A percentile compares a stretch with the other conserved stretches of the same genome.
Evolutionary conservation across 2,329 filamentous ascomycete species (phyloP).

Genomic region (Pseudogymnoascus verrucosus): DNA sequence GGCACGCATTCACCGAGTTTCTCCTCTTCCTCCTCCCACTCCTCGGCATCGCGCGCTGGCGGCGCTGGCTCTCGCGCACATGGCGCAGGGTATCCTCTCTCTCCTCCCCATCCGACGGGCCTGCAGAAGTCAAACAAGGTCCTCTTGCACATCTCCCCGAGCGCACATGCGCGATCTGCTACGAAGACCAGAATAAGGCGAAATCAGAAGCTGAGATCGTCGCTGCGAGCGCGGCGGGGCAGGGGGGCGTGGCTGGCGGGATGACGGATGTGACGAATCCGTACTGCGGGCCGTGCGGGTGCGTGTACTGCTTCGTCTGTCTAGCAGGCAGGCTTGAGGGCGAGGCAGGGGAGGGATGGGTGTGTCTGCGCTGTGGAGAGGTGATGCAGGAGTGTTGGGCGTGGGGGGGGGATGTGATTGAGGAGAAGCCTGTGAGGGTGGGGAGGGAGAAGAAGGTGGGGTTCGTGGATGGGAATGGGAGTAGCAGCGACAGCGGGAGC

Average conservation of each 20-base stretch:
- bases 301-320: slow-evolving; percentile 94
- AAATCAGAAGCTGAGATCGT: slow-evolving; percentile 70
- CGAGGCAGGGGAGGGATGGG: slow-evolving; percentile 92
- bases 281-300: slow-evolving; percentile 85
- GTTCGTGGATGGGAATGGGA: slow-evolving; percentile 42
- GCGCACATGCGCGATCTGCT: slow-evolving; percentile 93
- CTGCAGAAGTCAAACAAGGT: slow-evolving; percentile 51
- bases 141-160: slow-evolving; percentile 83
- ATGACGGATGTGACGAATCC: slow-evolving; percentile 94
- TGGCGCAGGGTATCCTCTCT: slow-evolving; percentile 73
- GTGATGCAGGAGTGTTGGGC: slow-evolving; percentile 77
- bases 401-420: slow-evolving; percentile 84
- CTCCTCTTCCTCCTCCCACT: slow-evolving; percentile 93
- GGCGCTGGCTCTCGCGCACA: slow-evolving; percentile 76
- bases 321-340: slow-evolving; percentile 82
- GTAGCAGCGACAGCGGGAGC: slow-evolving; percentile 8
- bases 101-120: slow-evolving; percentile 40
- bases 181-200: slow-evolving; percentile 76
- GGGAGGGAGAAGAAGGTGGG: slow-evolving; percentile 48
- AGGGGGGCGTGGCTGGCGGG: slow-evolving; percentile 77
- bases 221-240: slow-evolving; percentile 54
- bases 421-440: slow-evolving; percentile 34
- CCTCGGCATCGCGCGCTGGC: slow-evolving; percentile 91
- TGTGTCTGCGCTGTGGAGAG: slow-evolving; percentile 81
- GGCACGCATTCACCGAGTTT: slow-evolving; percentile 99